Evolutionary conservation across 78 protist genomes (phyloP).

Genomic region (Paulinella micropora): DNA sequence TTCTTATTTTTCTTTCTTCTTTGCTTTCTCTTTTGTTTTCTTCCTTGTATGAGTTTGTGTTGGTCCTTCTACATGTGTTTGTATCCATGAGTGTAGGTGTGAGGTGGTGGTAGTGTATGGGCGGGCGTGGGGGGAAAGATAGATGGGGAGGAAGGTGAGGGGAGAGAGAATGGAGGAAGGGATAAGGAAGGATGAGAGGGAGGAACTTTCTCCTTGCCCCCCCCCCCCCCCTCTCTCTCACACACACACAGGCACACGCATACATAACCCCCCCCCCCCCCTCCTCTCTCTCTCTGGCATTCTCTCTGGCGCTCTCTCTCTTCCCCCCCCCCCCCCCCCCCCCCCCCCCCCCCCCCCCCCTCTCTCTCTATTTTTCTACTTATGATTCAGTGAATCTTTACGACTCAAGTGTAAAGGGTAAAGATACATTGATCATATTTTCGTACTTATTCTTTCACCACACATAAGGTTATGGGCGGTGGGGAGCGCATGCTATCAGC

Average conservation of each 20-base stretch:
- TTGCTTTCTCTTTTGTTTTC: too few relatives aligned
- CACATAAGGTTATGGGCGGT: too few relatives aligned
- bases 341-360: constrained; percentile 1
- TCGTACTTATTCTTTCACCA: too few relatives aligned
- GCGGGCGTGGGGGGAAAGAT: neutral
- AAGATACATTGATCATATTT: too few relatives aligned
- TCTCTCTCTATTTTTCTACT: neutral
- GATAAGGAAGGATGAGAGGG: neutral
- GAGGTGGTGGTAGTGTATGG: neutral
- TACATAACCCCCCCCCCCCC: neutral
- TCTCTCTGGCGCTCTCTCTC: neutral
- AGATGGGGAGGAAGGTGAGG: neutral
- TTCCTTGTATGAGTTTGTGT: neutral
- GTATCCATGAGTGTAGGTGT: neutral
- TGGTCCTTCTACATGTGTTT: neutral
- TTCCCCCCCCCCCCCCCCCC: neutral
- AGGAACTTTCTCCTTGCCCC: neutral
- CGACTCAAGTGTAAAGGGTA: too few relatives aligned
- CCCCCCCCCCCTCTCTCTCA: neutral
- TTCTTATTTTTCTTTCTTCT: too few relatives aligned
- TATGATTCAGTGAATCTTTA: neutral
- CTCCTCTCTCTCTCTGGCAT: neutral
- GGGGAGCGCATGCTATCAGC: too few relatives aligned
- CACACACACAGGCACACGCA: neutral
- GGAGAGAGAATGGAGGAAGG: neutral